A percentile compares a stretch with the other conserved stretches of the same genome.
Conservation (phyloP, 257 asterid species). For the Cinchona pubescens region DNA sequence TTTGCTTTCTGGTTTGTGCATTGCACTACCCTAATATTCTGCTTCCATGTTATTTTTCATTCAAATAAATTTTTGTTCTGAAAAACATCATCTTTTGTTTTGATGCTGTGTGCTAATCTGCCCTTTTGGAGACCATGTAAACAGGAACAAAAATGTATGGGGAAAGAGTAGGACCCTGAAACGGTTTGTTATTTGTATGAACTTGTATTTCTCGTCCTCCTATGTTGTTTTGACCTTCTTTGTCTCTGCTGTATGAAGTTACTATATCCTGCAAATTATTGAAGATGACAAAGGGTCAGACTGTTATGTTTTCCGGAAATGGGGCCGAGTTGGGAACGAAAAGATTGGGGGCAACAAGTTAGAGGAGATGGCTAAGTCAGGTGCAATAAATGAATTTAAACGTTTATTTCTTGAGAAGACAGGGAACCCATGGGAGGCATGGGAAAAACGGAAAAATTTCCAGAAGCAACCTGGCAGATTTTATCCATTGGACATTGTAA, state of each 20-base stretch:
- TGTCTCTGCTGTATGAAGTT: slow-evolving; percentile 48
- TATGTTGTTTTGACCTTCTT: neutral
- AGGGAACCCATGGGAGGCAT: slow-evolving; percentile 87
- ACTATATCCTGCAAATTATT: slow-evolving; percentile 85
- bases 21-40: neutral
- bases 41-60: neutral
- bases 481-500: slow-evolving; percentile 86
- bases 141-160: neutral
- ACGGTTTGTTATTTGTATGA: neutral
- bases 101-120: neutral
- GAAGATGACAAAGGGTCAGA: slow-evolving; percentile 87
- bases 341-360: slow-evolving; percentile 78
- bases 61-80: neutral
- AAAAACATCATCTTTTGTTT: neutral
- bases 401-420: slow-evolving; percentile 87
- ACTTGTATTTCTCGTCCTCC: neutral
- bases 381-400: slow-evolving; percentile 71
- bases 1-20: slow-evolving; percentile 4
- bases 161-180: neutral
- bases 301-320: slow-evolving; percentile 85
- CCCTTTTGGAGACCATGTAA: neutral
- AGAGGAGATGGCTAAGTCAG: slow-evolving; percentile 57
- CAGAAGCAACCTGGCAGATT: slow-evolving; percentile 90
- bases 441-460: slow-evolving; percentile 60
- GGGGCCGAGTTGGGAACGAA: slow-evolving; percentile 98